Evolutionary conservation across 108 stramenopile genomes (phyloP).

Genomic region (Cyclotella atomus): DNA sequence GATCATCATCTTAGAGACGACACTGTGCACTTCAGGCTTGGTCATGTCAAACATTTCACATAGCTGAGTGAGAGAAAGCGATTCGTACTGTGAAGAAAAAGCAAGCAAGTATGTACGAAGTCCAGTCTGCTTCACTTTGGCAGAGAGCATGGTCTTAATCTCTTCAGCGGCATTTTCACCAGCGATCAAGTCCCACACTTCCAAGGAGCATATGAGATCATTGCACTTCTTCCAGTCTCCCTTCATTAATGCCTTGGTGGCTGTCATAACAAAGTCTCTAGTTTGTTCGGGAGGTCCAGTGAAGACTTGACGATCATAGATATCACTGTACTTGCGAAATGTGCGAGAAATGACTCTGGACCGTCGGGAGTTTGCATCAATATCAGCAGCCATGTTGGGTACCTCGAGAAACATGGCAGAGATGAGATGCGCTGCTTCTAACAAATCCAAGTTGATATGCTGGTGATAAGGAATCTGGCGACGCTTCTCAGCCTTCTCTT

Average conservation of each 20-base stretch:
- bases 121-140: constrained; percentile 96
- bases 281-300: constrained; percentile 98
- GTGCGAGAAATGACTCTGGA: constrained; percentile 84
- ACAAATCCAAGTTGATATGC: constrained; percentile 96
- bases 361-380: constrained; percentile 47
- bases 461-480: constrained; percentile 96
- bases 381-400: constrained; percentile 92
- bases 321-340: constrained; percentile 94
- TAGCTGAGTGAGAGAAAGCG: constrained; percentile 85
- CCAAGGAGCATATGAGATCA: constrained; percentile 77
- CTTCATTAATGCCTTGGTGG: constrained; percentile 84
- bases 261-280: constrained; percentile 95
- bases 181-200: constrained; percentile 95
- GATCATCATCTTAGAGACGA: constrained; percentile 99
- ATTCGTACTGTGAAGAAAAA: constrained; percentile 92
- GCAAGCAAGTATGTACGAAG: constrained; percentile 94
- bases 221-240: constrained; percentile 95
- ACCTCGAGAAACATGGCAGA: constrained; percentile 98
- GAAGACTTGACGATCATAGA: constrained; percentile 95
- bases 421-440: constrained; percentile 96
- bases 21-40: constrained; percentile 86
- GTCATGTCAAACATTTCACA: constrained; percentile 97
- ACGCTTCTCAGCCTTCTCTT: constrained; percentile 98
- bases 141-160: constrained; percentile 83
- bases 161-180: constrained; percentile 75